Percentiles rank a stretch among this genome's conserved stretches.
Evolutionary conservation across 805 yeast genomes (phyloP).

Genomic region (Wickerhamomyces chaumierensis): DNA sequence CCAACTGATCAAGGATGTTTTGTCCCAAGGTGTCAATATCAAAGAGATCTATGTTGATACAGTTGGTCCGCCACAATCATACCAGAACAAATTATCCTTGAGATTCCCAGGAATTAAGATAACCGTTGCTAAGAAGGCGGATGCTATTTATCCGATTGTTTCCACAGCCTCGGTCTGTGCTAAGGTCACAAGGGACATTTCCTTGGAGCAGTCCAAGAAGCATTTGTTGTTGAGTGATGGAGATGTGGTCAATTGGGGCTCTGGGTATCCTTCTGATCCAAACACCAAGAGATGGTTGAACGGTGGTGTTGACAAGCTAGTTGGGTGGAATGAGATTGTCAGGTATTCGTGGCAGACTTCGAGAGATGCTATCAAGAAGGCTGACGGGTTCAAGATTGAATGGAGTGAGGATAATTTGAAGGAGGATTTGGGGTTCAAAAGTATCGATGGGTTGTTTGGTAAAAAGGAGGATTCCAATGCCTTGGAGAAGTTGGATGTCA

Average conservation of each 20-base stretch:
- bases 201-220: conserved; percentile 28
- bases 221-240: conserved; percentile 13
- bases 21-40: conserved; percentile 51
- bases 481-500: neutral
- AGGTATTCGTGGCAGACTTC: conserved; percentile 95
- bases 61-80: conserved; percentile 87
- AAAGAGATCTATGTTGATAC: conserved; percentile 83
- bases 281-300: conserved; percentile 72
- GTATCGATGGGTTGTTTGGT: neutral
- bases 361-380: conserved; percentile 50
- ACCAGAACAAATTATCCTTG: conserved; percentile 61
- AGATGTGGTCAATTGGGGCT: conserved; percentile 46
- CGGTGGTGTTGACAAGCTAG: conserved; percentile 49
- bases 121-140: conserved; percentile 91
- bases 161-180: conserved; percentile 94
- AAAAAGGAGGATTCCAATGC: neutral
- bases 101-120: conserved; percentile 62
- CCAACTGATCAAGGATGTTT: conserved; percentile 53
- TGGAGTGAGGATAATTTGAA: conserved; percentile 41
- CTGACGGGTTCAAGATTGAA: conserved; percentile 40
- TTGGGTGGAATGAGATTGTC: conserved; percentile 75
- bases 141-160: conserved; percentile 82
- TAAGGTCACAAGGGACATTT: conserved; percentile 83
- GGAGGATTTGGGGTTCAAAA: conserved; percentile 8
- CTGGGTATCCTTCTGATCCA: conserved; percentile 94